Evolutionary conservation across 2,329 filamentous ascomycete species (phyloP), one percentile per base, ranked within the genome.

Genomic region (Graphilbum fragrans): DNA sequence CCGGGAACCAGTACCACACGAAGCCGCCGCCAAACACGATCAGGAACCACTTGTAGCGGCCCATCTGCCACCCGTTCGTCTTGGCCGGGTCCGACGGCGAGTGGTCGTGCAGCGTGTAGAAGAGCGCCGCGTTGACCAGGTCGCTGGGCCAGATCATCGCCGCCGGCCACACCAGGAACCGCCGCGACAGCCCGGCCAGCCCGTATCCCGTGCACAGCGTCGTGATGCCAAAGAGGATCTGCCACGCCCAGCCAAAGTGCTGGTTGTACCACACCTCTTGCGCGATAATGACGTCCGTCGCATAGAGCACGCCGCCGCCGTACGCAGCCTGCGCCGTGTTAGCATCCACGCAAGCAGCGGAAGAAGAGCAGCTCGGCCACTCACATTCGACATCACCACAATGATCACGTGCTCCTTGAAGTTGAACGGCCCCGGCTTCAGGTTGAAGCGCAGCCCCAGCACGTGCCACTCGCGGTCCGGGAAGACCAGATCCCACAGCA

Each of bases 121-220:
- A 78, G 27, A 82, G 65, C 2, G 75, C 66, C 33, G 70, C 67
- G 52, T 77, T 81, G 52, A 79, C 72, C 27, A 77, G 60, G 22
- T 71, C 67, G 19, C 68, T 64, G 1, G 76, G 76, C 75, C 76
- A 80, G 39, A 80, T 72, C 74, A 80, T 80, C 40, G 73, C 67
- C 3, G 76, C 73, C 2, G 74, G 77, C 57, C 64, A 72, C 21
- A 76, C 67, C 22, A 81, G 65, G 57, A 76, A 80, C 29, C 72
- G 66, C 19, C 74, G 64, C 22, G 67, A 63, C 43, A 80, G 54
- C 3, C 77, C 77, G 8, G 77, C 77, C 23, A 81, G 60, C 3
- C 77, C 76, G 47, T 79, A 79, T 6, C 78, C 78, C 44, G 77
- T 74, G 50, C 75, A 66, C 44, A 80, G 72, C 2, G 73, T 78